Evolutionary conservation across 805 yeast species (phyloP).

Genomic region (Huiozyma naganishii): DNA sequence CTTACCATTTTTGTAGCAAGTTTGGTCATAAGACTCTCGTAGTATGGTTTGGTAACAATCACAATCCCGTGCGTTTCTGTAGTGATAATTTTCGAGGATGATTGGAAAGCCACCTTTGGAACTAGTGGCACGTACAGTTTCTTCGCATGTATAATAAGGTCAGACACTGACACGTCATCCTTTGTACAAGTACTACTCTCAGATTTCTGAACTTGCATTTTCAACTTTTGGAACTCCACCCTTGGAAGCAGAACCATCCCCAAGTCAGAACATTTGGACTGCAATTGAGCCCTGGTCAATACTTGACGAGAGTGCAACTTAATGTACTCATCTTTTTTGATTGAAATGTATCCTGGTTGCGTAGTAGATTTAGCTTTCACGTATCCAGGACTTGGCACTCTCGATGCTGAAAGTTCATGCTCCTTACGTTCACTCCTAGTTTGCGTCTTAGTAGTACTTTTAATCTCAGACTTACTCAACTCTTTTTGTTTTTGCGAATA

Average conservation of each 20-base stretch:
- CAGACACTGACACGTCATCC: too few relatives aligned
- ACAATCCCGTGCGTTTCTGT: background rate
- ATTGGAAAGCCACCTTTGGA: constrained; percentile 1
- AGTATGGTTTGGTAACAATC: constrained; percentile 1
- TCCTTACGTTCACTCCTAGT: too few relatives aligned
- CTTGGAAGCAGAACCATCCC: background rate
- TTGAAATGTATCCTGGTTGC: background rate
- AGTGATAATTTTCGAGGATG: background rate
- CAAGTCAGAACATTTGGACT: background rate
- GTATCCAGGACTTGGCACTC: too few relatives aligned
- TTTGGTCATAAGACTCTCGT: background rate
- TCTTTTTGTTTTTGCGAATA: too few relatives aligned
- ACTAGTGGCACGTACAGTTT: constrained; percentile 2
- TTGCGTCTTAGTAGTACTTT: too few relatives aligned
- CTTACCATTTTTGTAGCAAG: constrained; percentile 1
- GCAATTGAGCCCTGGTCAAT: background rate
- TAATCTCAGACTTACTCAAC: too few relatives aligned
- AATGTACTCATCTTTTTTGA: constrained; percentile 1
- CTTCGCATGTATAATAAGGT: constrained; percentile 1
- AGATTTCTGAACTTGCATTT: too few relatives aligned
- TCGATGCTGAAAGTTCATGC: too few relatives aligned
- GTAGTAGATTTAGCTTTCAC: too few relatives aligned
- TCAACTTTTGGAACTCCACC: background rate
- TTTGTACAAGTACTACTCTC: background rate
- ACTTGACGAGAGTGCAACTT: background rate